Conservation (phyloP, 2,329 filamentous ascomycete genomes). For the Ceratocystis lukuohia region DNA sequence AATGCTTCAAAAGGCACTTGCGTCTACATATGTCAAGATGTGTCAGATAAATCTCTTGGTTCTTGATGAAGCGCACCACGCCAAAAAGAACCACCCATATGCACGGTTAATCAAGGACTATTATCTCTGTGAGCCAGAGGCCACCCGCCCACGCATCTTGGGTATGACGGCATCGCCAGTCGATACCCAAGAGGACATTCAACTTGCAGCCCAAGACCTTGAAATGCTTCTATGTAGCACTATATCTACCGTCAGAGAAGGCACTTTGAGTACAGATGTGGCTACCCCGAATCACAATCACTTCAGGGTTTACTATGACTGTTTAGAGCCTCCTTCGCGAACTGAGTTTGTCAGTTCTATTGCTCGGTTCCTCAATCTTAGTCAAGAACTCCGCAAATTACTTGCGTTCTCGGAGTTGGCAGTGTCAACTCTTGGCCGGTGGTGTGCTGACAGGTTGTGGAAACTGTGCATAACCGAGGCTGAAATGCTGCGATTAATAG, state of each 20-base stretch:
- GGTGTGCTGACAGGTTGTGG: slow-evolving; percentile 80
- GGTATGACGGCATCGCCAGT: slow-evolving; percentile 97
- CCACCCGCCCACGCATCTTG: slow-evolving; percentile 59
- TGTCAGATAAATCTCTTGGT: slow-evolving; percentile 75
- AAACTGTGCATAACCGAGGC: slow-evolving; percentile 51
- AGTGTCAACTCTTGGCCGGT: slow-evolving; percentile 57
- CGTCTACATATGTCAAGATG: slow-evolving; percentile 68
- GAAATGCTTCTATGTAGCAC: slow-evolving; percentile 66
- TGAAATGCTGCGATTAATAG: slow-evolving; percentile 47
- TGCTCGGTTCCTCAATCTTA: slow-evolving; percentile 30
- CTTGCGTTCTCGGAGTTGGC: slow-evolving; percentile 48
- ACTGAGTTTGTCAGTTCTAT: slow-evolving; percentile 54
- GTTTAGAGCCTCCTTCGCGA: slow-evolving; percentile 37
- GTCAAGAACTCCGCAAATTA: slow-evolving; percentile 38
- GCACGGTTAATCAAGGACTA: slow-evolving; percentile 81
- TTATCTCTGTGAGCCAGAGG: slow-evolving; percentile 43
- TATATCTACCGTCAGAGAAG: slow-evolving; percentile 58
- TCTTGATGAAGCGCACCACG: slow-evolving; percentile 93
- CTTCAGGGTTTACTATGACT: slow-evolving; percentile 33
- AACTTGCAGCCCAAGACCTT: slow-evolving; percentile 55
- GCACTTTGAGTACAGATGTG: slow-evolving; percentile 24
- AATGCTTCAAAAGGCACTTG: slow-evolving; percentile 64
- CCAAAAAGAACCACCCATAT: slow-evolving; percentile 88
- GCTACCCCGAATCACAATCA: slow-evolving; percentile 34
- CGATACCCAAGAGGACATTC: slow-evolving; percentile 64